Base-by-base conservation (phyloP, 441 rosid species). In the Gossypium gossypioides region DNA sequence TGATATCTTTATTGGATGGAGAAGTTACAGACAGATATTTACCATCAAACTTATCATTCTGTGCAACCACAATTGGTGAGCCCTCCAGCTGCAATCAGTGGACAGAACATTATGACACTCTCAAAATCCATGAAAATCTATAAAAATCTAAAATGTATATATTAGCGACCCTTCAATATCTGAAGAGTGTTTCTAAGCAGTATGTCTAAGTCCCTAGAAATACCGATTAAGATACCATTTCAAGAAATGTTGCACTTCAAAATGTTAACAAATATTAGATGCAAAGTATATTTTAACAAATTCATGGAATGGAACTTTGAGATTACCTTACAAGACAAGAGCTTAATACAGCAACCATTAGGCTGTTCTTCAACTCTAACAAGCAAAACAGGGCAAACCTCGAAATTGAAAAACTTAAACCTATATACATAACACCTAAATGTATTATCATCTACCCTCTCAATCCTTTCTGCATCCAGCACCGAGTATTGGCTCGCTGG, bases 401-500 rank as follows among this genome's bases (percentile, higher is more conserved):
- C 93, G 46, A 91, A 90, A 63, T 88, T 86, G 74, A 90, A 89
- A 84, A 94, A 94, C 78, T 88, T 89, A 63, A 94, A 76, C 76
- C 87, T 89, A 57, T 91, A 89, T 7, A 91, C 91, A 66, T 91
- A 90, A 74, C 97, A 94, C 83, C 87, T 81, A 77, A 94, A 91
- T 21, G 97, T 88, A 82, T 78, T 88, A 48, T 90, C 97, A 72
- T 94, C 97, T 46, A 94, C 85, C 72, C 97, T 88, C 88, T 90
- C 96, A 57, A 94, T 91, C 86, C 97, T 91, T 88, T 94, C 96
- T 3, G 97, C 98, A 68, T 94, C 98, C 84, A 94, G 81, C 79
- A 94, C 97, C 29, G 98, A 94, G 88, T 90, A 94, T 71, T 91
- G 97, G 79, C 98, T 91, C 15, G 97, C 97, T 12, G 97, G 98